Percentiles rank a stretch among this genome's conserved stretches.
These are phyloP conservation scores for Torulaspora gathmanii DNA, from an alignment of 805 yeast genomes.

Conservation along the genomic window DNA sequence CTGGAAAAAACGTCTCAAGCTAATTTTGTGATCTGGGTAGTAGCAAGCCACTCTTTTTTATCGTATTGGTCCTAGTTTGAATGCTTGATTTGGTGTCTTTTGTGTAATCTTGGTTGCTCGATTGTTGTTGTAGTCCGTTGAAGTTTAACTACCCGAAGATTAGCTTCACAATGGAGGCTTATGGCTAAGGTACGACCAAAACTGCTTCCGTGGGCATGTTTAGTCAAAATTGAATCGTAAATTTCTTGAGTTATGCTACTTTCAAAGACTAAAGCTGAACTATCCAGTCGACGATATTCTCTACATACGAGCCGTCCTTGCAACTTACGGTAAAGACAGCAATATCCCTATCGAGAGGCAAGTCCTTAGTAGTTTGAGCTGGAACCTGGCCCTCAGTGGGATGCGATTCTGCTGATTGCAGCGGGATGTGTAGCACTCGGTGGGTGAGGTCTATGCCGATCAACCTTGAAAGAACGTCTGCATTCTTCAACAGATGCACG, in stretches of 20 bases:
- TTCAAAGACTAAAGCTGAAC: conserved; percentile 14
- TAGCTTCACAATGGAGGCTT: not conserved
- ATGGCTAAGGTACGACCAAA: not conserved
- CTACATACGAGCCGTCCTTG: conserved; percentile 20
- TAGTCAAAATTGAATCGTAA: not conserved
- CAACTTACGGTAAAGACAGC: conserved; percentile 23
- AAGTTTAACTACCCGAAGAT: not conserved
- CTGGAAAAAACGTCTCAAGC: not conserved
- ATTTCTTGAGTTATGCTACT: not conserved
- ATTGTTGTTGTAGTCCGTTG: not conserved
- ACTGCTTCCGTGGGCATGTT: not conserved
- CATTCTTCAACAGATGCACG: conserved; percentile 18
- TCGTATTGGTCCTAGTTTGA: not conserved
- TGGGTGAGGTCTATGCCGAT: conserved; percentile 21
- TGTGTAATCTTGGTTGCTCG: not conserved
- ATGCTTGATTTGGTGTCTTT: not conserved
- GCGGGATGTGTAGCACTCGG: conserved; percentile 16
- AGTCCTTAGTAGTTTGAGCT: conserved; percentile 5
- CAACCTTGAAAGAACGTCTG: conserved; percentile 20
- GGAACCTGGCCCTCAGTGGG: not conserved
- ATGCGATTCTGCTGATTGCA: conserved; percentile 5
- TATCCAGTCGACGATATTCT: conserved; percentile 22
- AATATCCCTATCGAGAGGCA: conserved; percentile 20
- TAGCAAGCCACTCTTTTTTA: not conserved
- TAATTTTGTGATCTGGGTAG: not conserved